Base-by-base conservation (phyloP, 2,329 filamentous ascomycete genomes). In the Fonsecaea nubica region DNA sequence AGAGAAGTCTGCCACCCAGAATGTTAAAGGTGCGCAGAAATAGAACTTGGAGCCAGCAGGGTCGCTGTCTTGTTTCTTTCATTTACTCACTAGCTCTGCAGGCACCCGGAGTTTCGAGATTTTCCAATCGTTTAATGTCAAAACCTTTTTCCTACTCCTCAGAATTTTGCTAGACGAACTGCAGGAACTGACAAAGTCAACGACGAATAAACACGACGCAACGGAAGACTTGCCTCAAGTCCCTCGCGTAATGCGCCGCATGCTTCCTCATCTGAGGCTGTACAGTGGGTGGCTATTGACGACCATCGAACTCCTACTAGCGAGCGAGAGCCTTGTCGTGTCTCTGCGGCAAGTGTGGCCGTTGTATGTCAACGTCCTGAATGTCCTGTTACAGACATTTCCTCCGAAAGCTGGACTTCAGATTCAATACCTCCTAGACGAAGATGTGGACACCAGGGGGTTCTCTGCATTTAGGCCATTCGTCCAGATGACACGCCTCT, bases 41-140 rank as follows among this genome's bases (percentile, higher is more conserved):
- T 9, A 42, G 40, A 45, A 4, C 21, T 12, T 25, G 4, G 5
- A 30, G 4, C 18, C 10, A 12, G 45, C 18, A 30, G 45, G 10
- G 30, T 50, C 45, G n/a, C 12, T 38, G 10, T n/a, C 12, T 62
- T 10, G 33, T 33, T 58, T 12, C 38, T 25, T 52, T 21, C 10
- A 62, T 52, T n/a, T 15, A 62, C 13, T 35, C 64, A 63, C 54
- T n/a, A 90, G 90, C 59, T 92, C 90, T 9, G 90, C 96, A 73
- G 86, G 89, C 63, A 86, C 86, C 0, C 82, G 97, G 36, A 85
- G 93, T 54, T 88, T 90, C 60, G 81, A 90, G 33, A 82, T 96
- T 40, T 83, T 89, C 69, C 84, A 86, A n/a, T 89, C 92, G 72
- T 82, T 96, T 2, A 85, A 88, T 63, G 83, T 82, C n/a, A 79